A percentile compares a stretch with the other conserved stretches of the same genome.
These are phyloP conservation scores for Entoloma clypeatum DNA, from an alignment of 1,284 basidiomycete species.

Conservation along the genomic window DNA sequence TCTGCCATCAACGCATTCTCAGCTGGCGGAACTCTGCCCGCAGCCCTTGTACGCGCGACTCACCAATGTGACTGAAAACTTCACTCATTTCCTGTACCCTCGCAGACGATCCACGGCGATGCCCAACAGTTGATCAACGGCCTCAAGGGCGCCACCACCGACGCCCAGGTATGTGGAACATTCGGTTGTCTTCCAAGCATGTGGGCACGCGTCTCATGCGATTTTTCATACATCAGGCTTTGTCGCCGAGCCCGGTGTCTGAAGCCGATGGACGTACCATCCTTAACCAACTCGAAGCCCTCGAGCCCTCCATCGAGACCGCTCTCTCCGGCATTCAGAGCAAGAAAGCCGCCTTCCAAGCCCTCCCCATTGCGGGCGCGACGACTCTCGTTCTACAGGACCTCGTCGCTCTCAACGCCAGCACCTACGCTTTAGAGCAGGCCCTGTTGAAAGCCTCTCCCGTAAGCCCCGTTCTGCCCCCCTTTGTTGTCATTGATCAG, in stretches of 20 bases:
- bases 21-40: slow-evolving; percentile 26
- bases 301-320: slow-evolving; percentile 21
- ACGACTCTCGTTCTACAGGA: slow-evolving; percentile 26
- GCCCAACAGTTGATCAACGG: slow-evolving; percentile 23
- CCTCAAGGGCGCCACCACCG: slow-evolving; percentile 26
- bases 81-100: not conserved
- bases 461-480: slow-evolving; percentile 17
- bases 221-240: slow-evolving; percentile 3
- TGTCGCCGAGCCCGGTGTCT: slow-evolving; percentile 10
- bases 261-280: slow-evolving; percentile 21
- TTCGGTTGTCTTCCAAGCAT: not conserved
- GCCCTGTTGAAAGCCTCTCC: slow-evolving; percentile 22
- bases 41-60: slow-evolving; percentile 26
- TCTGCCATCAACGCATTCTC: slow-evolving; percentile 30
- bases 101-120: slow-evolving; percentile 29
- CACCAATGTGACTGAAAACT: not conserved
- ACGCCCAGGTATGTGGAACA: slow-evolving; percentile 18
- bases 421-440: slow-evolving; percentile 16
- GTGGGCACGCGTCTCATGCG: too few relatives aligned
- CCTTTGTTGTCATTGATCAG: not conserved
- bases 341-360: slow-evolving; percentile 20
- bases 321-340: slow-evolving; percentile 16
- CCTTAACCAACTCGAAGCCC: slow-evolving; percentile 15
- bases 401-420: slow-evolving; percentile 17
- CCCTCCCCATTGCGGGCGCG: slow-evolving; percentile 24